A percentile compares a stretch with the other conserved stretches of the same genome.
These are phyloP conservation scores for Backusella australiensis DNA, from an alignment of 192 early-diverging fungal species.

Conservation along the genomic window DNA sequence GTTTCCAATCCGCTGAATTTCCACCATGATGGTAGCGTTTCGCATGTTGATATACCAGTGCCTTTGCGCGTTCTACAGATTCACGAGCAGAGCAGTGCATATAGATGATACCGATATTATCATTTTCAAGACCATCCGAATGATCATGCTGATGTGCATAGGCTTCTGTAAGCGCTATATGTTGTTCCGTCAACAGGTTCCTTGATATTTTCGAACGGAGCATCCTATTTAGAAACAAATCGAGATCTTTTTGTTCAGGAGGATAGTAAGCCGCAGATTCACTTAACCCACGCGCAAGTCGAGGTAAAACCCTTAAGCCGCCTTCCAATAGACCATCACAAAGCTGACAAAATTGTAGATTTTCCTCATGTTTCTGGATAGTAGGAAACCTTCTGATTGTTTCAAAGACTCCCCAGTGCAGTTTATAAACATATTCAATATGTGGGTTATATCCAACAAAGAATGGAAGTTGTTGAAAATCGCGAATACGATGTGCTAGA, in stretches of 20 bases:
- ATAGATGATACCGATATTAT: conserved; percentile 71
- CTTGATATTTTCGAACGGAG: conserved; percentile 85
- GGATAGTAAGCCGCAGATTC: conserved; percentile 57
- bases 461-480: conserved; percentile 91
- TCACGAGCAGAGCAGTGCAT: conserved; percentile 58
- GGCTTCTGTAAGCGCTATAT: conserved; percentile 76
- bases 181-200: conserved; percentile 90
- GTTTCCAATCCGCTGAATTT: neutral
- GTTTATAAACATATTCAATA: conserved; percentile 77
- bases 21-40: neutral
- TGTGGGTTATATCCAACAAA: conserved; percentile 90
- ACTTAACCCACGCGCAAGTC: conserved; percentile 84
- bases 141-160: conserved; percentile 44
- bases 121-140: conserved; percentile 40
- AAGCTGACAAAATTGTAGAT: conserved; percentile 75
- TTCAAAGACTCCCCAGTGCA: conserved; percentile 94
- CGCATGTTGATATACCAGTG: conserved; percentile 9
- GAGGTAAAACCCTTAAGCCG: conserved; percentile 85
- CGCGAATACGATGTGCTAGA: conserved; percentile 88
- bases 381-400: conserved; percentile 65
- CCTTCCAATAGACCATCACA: conserved; percentile 70
- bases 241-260: conserved; percentile 59
- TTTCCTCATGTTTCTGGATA: conserved; percentile 80
- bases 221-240: conserved; percentile 90
- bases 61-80: conserved; percentile 34